Evolutionary conservation across 2,329 filamentous ascomycete genomes (phyloP), one percentile per base, ranked within the genome.

Genomic region (Cladosporium colombiae): DNA sequence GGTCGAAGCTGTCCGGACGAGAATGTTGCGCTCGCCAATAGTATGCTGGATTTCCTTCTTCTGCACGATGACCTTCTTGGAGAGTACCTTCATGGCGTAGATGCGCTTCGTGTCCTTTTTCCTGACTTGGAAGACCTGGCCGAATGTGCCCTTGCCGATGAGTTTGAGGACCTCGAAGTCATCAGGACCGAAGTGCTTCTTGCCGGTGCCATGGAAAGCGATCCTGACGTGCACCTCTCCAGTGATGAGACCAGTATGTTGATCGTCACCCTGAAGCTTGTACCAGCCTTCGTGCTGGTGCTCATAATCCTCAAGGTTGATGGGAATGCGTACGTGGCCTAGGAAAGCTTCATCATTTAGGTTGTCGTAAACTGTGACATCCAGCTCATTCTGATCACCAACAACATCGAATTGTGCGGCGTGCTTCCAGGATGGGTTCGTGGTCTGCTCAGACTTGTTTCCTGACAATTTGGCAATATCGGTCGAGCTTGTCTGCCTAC

Each of bases 41-140:
- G 95, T 99, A 77, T 99, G 95, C 18, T 94, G 93, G 59, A 99
- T 93, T 78, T 99, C 95, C 80, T 99, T 99, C 86, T 99, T 99
- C 81, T 99, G 95, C 29, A 99, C 95, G 74, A 99, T 99, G 62
- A 99, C 95, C 84, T 99, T 99, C 85, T 99, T 99, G 60, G 95
- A 97, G 35, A 99, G 83, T 1, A 99, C 94, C 80, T 99, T 99
- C 95, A 99, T 99, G 68, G 95, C 95, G 75, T 99, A 99, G 68
- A 99, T 97, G 53, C 95, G 89, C 73, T 89, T 88, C 0, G 94
- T 97, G 77, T 99, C 95, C 83, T 92, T 95, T 86, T 99, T 99
- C 73, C 92, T 90, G 7, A 99, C 95, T 78, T 99, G 95, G 77
- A 98, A 99, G 2, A 99, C 95, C 78, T 99, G 95, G 1, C 95